A percentile compares a stretch with the other conserved stretches of the same genome.
phyloP scores from a whole-genome alignment of 768 basidiomycete species.

The Tulasnella sp. region DNA sequence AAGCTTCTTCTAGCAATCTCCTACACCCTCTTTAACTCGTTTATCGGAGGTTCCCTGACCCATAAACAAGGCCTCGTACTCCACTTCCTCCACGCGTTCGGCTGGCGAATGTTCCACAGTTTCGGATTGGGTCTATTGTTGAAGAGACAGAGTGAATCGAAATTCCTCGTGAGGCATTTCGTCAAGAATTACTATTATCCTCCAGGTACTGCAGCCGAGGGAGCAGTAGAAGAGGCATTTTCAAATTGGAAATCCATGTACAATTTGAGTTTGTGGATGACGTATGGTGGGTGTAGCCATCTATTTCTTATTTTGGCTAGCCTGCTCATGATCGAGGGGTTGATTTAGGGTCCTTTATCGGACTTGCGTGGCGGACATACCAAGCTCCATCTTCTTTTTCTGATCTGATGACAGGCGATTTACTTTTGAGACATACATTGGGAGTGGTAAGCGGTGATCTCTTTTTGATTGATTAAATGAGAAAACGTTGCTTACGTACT shows the following conservation, averaged over 20 bases:
- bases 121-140: conserved; percentile 77
- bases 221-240: conserved; percentile 87
- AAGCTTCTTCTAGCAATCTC: conserved; percentile 61
- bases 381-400: conserved; percentile 56
- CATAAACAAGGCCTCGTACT: too few relatives aligned
- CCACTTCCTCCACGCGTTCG: conserved; percentile 69
- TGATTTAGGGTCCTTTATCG: conserved; percentile 60
- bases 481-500: neutral
- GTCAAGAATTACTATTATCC: conserved; percentile 90
- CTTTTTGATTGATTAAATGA: neutral
- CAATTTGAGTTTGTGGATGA: conserved; percentile 90
- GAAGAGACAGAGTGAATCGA: conserved; percentile 68
- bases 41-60: conserved; percentile 33
- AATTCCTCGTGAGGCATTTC: conserved; percentile 88
- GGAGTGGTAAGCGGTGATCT: conserved; percentile 49
- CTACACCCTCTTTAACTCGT: conserved; percentile 44
- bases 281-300: conserved; percentile 49
- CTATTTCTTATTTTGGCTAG: neutral
- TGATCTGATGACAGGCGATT: conserved; percentile 80
- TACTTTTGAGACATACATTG: conserved; percentile 75
- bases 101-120: conserved; percentile 80
- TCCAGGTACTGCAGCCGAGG: conserved; percentile 43
- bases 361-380: conserved; percentile 86
- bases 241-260: conserved; percentile 89
- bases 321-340: neutral